phyloP scores from a whole-genome alignment of 2,329 filamentous ascomycete species.

The Stagonosporopsis vannaccii region DNA sequence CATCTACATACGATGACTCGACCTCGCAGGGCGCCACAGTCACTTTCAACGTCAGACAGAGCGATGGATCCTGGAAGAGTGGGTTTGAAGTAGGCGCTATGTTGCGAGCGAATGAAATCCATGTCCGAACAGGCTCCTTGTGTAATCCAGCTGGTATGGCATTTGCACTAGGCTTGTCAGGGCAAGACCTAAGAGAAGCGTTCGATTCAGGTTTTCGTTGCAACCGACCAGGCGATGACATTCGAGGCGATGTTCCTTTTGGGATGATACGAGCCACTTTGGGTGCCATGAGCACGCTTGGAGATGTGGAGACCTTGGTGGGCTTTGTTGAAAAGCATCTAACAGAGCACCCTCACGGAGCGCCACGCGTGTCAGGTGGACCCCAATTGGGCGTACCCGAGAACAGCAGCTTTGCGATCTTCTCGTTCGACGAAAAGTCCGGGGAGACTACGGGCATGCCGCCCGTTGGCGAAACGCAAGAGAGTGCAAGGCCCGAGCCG shows the following conservation, averaged over 20 bases:
- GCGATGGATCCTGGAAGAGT: conserved; percentile 61
- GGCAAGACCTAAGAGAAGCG: conserved; percentile 63
- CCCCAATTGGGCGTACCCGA: neutral
- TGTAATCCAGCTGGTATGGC: conserved; percentile 63
- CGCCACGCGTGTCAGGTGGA: neutral
- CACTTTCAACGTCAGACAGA: conserved; percentile 67
- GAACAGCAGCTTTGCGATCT: neutral
- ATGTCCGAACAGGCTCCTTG: conserved; percentile 66
- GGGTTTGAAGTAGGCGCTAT: conserved; percentile 67
- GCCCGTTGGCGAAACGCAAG: neutral
- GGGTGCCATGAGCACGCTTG: conserved; percentile 66
- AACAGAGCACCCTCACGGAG: conserved; percentile 1
- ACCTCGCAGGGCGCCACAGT: conserved; percentile 66
- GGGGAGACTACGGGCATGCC: neutral
- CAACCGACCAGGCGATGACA: conserved; percentile 57
- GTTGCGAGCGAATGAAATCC: conserved; percentile 64
- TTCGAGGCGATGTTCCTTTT: conserved; percentile 62
- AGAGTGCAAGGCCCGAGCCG: conserved; percentile 6
- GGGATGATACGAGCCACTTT: conserved; percentile 68
- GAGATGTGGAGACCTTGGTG: conserved; percentile 57
- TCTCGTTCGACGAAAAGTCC: conserved; percentile 1
- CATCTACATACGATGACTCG: conserved; percentile 59
- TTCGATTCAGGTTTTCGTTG: conserved; percentile 67
- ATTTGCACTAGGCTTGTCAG: conserved; percentile 57
- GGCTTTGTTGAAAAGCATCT: conserved; percentile 11